Conservation (phyloP, 176 grass and related monocot species). For the Puccinellia tenuiflora region DNA sequence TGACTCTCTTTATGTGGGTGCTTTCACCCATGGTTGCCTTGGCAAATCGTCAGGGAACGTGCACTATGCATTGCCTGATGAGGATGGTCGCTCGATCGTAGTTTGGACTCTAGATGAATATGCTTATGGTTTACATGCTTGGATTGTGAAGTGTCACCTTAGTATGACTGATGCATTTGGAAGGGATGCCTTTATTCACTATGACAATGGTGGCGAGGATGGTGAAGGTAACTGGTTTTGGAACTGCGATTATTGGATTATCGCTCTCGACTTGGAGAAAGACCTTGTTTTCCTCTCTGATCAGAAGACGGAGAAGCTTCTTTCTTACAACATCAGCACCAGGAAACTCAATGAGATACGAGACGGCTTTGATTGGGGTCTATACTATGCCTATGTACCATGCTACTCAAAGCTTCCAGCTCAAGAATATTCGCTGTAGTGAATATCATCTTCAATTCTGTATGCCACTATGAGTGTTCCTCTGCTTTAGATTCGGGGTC, state of each 20-base stretch:
- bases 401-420: not conserved
- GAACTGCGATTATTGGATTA: constrained; percentile 15
- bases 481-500: not conserved
- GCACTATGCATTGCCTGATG: constrained; percentile 8
- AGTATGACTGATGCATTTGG: not conserved
- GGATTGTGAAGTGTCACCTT: constrained; percentile 1
- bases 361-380: not conserved
- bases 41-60: constrained; percentile 21
- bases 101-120: constrained; percentile 13
- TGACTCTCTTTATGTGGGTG: not conserved
- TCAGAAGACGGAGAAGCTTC: not conserved
- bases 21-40: not conserved
- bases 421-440: not conserved
- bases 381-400: not conserved
- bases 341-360: constrained; percentile 11
- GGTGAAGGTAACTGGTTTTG: not conserved
- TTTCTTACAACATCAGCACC: constrained; percentile 24
- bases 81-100: not conserved
- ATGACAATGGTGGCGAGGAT: not conserved
- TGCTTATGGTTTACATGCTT: not conserved
- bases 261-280: constrained; percentile 15
- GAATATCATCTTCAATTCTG: not conserved
- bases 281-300: not conserved
- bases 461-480: not conserved
- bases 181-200: not conserved